Evolutionary conservation across 805 yeast genomes (phyloP).

Genomic region (Pichia ethanolica): DNA sequence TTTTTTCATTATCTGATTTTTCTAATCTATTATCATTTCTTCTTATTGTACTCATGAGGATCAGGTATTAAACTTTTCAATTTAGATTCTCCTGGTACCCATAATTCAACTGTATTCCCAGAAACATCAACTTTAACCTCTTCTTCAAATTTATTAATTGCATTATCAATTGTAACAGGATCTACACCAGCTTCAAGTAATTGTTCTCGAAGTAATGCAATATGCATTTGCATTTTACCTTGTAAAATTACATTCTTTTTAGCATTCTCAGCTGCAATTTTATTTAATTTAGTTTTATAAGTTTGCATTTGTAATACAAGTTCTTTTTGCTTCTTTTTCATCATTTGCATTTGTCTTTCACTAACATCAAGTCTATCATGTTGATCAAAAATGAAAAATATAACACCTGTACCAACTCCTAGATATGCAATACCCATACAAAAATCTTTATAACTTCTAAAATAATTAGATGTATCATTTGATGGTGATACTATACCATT

Average conservation of each 20-base stretch:
- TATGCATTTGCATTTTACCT: constrained; percentile 58
- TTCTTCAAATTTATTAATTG: constrained; percentile 47
- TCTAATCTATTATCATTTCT: constrained; percentile 17
- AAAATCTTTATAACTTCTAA: constrained; percentile 6
- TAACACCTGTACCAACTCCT: constrained; percentile 7
- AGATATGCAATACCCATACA: constrained; percentile 11
- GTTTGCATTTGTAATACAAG: constrained; percentile 42
- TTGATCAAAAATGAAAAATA: constrained; percentile 11
- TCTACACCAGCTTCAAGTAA: constrained; percentile 46
- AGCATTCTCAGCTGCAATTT: constrained; percentile 46
- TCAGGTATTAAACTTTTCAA: constrained; percentile 50
- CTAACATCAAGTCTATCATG: constrained; percentile 19
- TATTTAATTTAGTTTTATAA: constrained; percentile 44
- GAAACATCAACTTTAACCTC: constrained; percentile 53
- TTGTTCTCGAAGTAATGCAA: constrained; percentile 59
- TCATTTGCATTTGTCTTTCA: constrained; percentile 18
- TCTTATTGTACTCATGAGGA: constrained; percentile 50
- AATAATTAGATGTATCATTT: not conserved
- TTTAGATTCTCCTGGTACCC: constrained; percentile 49
- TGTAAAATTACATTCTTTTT: constrained; percentile 39
- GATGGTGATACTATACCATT: not conserved
- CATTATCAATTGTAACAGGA: constrained; percentile 51
- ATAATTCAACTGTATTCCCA: constrained; percentile 47
- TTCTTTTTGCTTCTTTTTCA: constrained; percentile 25
- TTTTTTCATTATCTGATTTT: not conserved